Base-by-base conservation (phyloP, 148 eudicot species). In the Fallopia convolvulus region DNA sequence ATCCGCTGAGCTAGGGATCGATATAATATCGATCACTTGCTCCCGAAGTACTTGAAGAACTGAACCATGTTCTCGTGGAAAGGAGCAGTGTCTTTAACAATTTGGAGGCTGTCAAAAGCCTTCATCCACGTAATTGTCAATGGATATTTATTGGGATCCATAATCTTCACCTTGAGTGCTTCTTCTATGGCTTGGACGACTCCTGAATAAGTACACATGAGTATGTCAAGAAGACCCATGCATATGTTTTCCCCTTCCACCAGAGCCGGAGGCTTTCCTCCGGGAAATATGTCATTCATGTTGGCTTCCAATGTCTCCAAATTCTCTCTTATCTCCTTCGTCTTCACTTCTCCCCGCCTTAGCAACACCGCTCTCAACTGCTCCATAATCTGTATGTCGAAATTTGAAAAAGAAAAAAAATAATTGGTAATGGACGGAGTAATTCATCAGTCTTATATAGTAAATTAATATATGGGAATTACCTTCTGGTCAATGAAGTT, bases 171-270 rank as follows among this genome's bases (percentile, higher is more conserved):
- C 20, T 39, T n/a, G 8, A 83, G 65, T 7, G 82, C 80, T 74
- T 83, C 85, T 71, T 80, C 82, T 0, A 42, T 46, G 36, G 40
- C 78, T 20, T 74, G 30, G 8, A 80, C 26, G 20, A 66, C 41
- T 36, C 33, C 36, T 2, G 77, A 42, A 3, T 74, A 74, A 30
- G 76, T 46, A 71, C 75, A 40, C 2, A 83, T 41, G 9, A 83
- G 12, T 52, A 83, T 83, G 63, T 83, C 85, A 15, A 83, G 6
- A 50, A 83, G 44, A 7, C 78, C 73, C 78, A 80, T 53, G 23
- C 76, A 53, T 75, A 80, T 36, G 23, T 80, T 68, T 65, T 77
- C 41, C 14, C 23, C 15, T 5, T 1, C 40, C 3, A 2, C 48
- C 12, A 4, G 8, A 15, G 74, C 26, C 3, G 4, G 8, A 15